Evolutionary conservation across 257 asterid genomes (phyloP), one percentile per base, ranked within the genome.

Genomic region (Solanum sitiens): DNA sequence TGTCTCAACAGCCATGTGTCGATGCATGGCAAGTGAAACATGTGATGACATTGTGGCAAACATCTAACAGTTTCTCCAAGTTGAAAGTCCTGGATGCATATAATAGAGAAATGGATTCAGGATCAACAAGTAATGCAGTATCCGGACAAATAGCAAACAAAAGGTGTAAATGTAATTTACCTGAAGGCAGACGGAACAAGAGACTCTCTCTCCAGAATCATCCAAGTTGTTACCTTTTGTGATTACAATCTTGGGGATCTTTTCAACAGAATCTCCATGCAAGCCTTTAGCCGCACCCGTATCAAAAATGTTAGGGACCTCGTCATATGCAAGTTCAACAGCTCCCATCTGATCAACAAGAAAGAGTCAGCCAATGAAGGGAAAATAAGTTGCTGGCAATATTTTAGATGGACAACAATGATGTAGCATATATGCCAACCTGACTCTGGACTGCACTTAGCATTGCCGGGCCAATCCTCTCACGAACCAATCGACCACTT

Each of bases 131-230:
- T 35, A 56, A 23, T 77, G 44, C 67, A 47, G 33, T 18, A 18
- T 7, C 92, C 9, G 85, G 67, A 23, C 4, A 16, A 37, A 65
- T 74, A 59, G 84, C 80, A 70, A 39, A 71, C 84, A 79, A 45
- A 45, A 79, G 84, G 3, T 27, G 84, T 27, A 15, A 79, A 79
- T 8, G 42, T 79, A 45, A 1, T 27, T 27, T 91, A 96, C 99
- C 99, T 97, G 98, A 85, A 97, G 99, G 92, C 99, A 97, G 21
- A 97, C 99, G 1, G 99, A 95, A 87, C 99, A 97, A 83, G 98
- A 95, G 50, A 92, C 94, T 85, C 94, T 93, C 76, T 95, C 98
- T 80, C 98, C 98, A 47, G 96, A 93, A 76, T 94, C 92, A 89
- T 95, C 98, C 21, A 91, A 83, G 89, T 88, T 91, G 89, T 90